Evolutionary conservation across 2,329 filamentous ascomycete species (phyloP), one percentile per base, ranked within the genome.

Genomic region (Nectriaceae sp.): DNA sequence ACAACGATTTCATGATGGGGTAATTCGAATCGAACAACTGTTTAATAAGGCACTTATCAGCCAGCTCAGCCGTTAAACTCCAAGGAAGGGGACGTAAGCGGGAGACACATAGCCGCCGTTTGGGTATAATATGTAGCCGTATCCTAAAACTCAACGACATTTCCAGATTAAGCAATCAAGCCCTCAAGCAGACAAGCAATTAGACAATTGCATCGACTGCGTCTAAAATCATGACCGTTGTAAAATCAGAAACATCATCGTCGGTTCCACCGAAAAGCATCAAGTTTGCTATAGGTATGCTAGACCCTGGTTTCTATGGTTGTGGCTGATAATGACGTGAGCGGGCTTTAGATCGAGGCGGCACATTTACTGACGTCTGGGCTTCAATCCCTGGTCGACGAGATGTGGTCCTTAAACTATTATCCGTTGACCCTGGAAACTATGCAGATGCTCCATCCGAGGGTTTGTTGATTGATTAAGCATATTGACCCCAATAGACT

Each of bases 371-470:
- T 3, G 49, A 51, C 8, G 46, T 51, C n/a, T 51, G 49, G 49
- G 49, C 49, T 6, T 44, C 49, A 5, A 42, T 51, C 16, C 37
- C 44, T 18, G 46, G 49, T 29, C 31, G 49, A 18, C 36, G 26
- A n/a, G 49, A 51, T 18, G 11, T 51, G 16, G 49, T 51, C 20
- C 40, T 49, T 19, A 51, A 51, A 22, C 46, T 51, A 5, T 42
- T 51, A 11, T 51, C 49, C 18, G 84, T 86, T 50, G 85, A 89
- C 60, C 86, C 86, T 0, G 71, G 75, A 21, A 88, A 89, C 67
- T 89, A 90, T 67, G 72, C 82, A 45, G 86, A 90, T 71, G 87
- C 87, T 2, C 87, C 87, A 0, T 74, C 88, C 19, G 87, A 89
- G 72, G 8, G 62, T 62, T 4, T 54, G 59, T 43, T 52, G 62